Conservation (phyloP, 495 filamentous ascomycete genomes). For the Penicillium verhagenii region DNA sequence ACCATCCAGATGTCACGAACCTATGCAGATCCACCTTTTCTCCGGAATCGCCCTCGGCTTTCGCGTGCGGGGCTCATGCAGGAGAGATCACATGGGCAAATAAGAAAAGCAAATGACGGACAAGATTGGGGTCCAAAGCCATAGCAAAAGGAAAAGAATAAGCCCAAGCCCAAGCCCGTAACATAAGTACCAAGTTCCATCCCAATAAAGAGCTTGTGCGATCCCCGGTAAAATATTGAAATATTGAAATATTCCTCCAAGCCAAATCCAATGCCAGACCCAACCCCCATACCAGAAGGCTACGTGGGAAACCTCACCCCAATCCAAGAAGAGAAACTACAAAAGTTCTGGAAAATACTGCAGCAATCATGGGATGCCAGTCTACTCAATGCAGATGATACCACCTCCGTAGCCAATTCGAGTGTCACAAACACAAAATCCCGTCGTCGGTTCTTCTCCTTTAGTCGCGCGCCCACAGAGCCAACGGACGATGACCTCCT, state of each 20-base stretch:
- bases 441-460: conserved; percentile 19
- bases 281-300: conserved; percentile 5
- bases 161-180: too few relatives aligned
- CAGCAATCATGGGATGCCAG: conserved; percentile 21
- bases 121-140: neutral
- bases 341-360: conserved; percentile 16
- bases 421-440: conserved; percentile 1
- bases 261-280: neutral
- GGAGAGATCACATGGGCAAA: neutral
- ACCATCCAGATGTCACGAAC: neutral
- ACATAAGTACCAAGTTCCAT: neutral
- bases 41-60: neutral
- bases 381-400: conserved; percentile 2
- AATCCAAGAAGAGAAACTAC: conserved; percentile 13
- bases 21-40: neutral
- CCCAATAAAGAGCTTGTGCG: too few relatives aligned
- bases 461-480: conserved; percentile 11
- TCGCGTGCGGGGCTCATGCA: conserved; percentile 5
- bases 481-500: conserved; percentile 11
- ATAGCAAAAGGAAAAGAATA: neutral
- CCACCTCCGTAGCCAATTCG: conserved; percentile 3
- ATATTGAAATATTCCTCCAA: too few relatives aligned
- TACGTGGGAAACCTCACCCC: conserved; percentile 17
- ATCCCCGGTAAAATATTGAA: too few relatives aligned
- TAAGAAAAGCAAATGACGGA: too few relatives aligned